These are phyloP conservation scores for Stipa capillata DNA, from an alignment of 176 grass and related monocot genomes.

Conservation along the genomic window DNA sequence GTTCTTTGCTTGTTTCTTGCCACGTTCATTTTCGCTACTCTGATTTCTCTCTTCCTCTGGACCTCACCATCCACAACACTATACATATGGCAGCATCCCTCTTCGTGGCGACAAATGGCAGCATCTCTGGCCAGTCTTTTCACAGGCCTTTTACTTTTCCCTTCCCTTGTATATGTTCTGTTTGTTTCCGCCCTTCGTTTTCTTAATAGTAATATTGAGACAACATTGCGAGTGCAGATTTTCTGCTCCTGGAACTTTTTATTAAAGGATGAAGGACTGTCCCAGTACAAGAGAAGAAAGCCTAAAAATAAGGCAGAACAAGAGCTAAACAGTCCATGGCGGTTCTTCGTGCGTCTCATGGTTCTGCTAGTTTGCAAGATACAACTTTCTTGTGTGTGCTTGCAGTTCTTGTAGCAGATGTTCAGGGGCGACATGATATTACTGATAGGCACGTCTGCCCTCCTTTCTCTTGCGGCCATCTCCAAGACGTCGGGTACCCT, in stretches of 20 bases:
- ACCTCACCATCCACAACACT: too few species aligned
- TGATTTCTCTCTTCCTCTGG: too few species aligned
- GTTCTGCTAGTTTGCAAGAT: too few species aligned
- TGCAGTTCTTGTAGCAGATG: neutral
- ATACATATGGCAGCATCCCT: neutral
- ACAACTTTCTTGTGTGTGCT: neutral
- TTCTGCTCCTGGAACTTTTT: too few species aligned
- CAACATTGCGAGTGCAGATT: too few species aligned
- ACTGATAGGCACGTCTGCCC: neutral
- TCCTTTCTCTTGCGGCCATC: slow-evolving; percentile 27
- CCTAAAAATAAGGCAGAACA: neutral
- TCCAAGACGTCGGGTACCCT: neutral
- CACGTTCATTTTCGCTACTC: too few species aligned
- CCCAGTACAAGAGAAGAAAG: too few species aligned
- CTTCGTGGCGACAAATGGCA: neutral
- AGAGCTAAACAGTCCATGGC: neutral
- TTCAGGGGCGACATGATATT: neutral
- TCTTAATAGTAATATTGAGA: too few species aligned
- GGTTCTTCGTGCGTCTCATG: neutral
- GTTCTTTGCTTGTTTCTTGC: too few species aligned
- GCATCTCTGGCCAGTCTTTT: neutral
- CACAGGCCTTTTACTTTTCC: neutral
- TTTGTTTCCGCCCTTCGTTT: neutral
- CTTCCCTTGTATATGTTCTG: neutral
- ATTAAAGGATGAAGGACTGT: too few species aligned